These are phyloP conservation scores for Thalia dealbata DNA, from an alignment of 176 grass and related monocot genomes.

Conservation along the genomic window DNA sequence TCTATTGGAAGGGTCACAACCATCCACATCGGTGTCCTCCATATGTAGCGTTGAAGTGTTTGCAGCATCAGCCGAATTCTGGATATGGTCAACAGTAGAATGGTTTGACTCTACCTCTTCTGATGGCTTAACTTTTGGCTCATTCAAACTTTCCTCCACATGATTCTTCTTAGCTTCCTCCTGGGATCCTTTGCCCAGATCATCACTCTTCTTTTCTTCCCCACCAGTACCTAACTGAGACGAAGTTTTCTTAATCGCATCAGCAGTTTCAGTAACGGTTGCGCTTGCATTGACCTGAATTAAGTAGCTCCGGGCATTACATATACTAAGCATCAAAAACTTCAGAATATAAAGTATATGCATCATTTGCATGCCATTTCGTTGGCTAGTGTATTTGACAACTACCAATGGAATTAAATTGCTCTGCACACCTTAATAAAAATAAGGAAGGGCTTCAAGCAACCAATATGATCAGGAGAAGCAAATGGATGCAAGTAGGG, in stretches of 20 bases:
- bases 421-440: not conserved
- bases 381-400: not conserved
- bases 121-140: constrained; percentile 23
- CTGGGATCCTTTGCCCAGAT: not conserved
- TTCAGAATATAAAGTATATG: not conserved
- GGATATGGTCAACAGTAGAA: not conserved
- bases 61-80: constrained; percentile 8
- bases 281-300: constrained; percentile 24
- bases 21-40: constrained; percentile 31
- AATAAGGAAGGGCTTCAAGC: not conserved
- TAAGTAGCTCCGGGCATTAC: not conserved
- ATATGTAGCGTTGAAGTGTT: not conserved
- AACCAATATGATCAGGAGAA: not conserved
- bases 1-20: constrained; percentile 66
- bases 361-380: not conserved
- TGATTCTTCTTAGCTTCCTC: constrained; percentile 20
- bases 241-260: constrained; percentile 16
- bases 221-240: constrained; percentile 13
- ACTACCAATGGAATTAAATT: not conserved
- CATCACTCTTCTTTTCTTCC: constrained; percentile 9
- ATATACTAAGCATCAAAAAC: not conserved
- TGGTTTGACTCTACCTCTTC: constrained; percentile 19
- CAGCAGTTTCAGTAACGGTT: constrained; percentile 12
- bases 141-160: constrained; percentile 21
- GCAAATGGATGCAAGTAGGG: too few relatives aligned